Evolutionary conservation across 75 land plant species (phyloP).

Genomic region (Adiantum capillusveneris): DNA sequence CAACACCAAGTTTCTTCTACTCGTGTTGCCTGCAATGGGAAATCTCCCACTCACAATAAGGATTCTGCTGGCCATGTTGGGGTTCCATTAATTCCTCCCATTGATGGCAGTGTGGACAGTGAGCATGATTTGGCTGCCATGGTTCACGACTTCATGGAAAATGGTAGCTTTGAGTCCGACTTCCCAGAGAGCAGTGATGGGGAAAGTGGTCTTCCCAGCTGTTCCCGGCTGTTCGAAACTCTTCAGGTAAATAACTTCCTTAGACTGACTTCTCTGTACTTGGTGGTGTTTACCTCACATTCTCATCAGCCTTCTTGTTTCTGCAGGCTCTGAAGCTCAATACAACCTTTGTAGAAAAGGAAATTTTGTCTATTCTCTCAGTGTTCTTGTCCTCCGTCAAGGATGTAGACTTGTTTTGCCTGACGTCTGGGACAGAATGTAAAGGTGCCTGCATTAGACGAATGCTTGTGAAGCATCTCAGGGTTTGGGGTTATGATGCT

Average conservation of each 20-base stretch:
- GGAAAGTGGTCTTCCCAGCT: slow-evolving; percentile 4
- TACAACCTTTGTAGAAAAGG: slow-evolving; percentile 7
- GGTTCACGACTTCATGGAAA: slow-evolving; percentile 45
- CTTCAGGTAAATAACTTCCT: slow-evolving; percentile 25
- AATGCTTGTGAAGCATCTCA: slow-evolving; percentile 29
- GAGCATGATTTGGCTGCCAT: slow-evolving; percentile 39
- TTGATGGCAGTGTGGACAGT: slow-evolving; percentile 15
- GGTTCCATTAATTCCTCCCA: neutral
- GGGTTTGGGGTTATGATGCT: slow-evolving; percentile 28
- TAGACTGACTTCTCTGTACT: too few species aligned
- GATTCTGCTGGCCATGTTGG: too few species aligned
- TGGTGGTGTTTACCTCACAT: too few species aligned
- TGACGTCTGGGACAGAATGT: slow-evolving; percentile 17
- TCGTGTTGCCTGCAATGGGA: neutral
- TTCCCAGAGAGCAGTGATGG: slow-evolving; percentile 8
- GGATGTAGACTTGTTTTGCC: slow-evolving; percentile 11
- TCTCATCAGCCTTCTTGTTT: too few species aligned
- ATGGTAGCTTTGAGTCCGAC: slow-evolving; percentile 13
- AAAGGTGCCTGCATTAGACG: slow-evolving; percentile 35
- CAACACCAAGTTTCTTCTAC: too few species aligned
- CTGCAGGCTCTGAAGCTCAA: slow-evolving; percentile 20
- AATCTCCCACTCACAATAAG: too few species aligned
- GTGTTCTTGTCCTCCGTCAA: slow-evolving; percentile 11
- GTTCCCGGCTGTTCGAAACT: slow-evolving; percentile 11
- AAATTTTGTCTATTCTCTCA: slow-evolving; percentile 13